Evolutionary conservation across 768 basidiomycete species (phyloP).

Genomic region (Russula foetens): DNA sequence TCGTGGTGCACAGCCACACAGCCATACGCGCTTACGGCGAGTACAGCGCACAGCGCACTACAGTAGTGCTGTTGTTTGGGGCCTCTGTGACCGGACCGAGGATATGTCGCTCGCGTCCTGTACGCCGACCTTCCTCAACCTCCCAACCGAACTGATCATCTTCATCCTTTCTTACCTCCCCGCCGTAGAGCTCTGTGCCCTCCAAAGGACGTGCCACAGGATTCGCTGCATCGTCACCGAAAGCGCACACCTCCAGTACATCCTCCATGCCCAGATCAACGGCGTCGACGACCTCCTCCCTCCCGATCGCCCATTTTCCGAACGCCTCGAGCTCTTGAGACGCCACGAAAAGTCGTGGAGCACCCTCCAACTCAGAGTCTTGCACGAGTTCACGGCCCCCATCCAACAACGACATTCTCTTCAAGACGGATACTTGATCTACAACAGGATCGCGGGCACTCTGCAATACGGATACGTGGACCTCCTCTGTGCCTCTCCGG

Average conservation of each 20-base stretch:
- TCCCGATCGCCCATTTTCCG: background rate
- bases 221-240: background rate
- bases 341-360: conserved; percentile 8
- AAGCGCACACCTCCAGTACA: conserved; percentile 6
- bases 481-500: background rate
- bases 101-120: background rate
- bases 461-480: conserved; percentile 5
- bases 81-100: background rate
- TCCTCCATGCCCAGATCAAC: background rate
- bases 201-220: conserved; percentile 4
- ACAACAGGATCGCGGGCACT: background rate
- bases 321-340: conserved; percentile 6
- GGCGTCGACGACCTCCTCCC: conserved; percentile 8
- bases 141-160: conserved; percentile 10
- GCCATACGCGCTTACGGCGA: no score
- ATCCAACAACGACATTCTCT: background rate
- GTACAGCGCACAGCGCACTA: no score
- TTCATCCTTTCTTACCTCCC: conserved; percentile 5
- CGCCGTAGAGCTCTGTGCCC: background rate
- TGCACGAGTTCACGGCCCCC: background rate
- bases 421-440: conserved; percentile 9
- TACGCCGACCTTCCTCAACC: background rate
- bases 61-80: background rate
- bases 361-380: background rate
- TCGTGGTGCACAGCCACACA: no score